phyloP scores from a whole-genome alignment of 139 green algal genomes.

The Asterochloris sp. region DNA sequence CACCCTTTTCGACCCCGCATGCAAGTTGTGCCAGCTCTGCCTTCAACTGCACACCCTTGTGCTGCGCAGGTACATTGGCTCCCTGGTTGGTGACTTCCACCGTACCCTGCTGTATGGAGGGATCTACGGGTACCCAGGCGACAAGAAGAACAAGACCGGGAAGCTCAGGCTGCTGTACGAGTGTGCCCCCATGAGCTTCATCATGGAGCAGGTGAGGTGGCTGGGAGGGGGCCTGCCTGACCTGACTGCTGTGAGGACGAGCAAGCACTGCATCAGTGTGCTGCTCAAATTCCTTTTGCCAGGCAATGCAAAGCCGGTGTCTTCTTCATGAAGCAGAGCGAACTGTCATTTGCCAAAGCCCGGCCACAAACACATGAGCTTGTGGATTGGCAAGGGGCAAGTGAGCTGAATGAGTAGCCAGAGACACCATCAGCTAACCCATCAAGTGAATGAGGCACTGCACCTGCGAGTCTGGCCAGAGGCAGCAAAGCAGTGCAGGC shows the following conservation, averaged over 20 bases:
- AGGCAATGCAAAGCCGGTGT: background rate
- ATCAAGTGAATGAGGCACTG: too few relatives aligned
- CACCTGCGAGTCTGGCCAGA: too few relatives aligned
- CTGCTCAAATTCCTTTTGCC: background rate
- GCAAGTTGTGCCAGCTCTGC: too few relatives aligned
- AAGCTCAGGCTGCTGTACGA: slow-evolving; percentile 99
- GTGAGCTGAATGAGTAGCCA: too few relatives aligned
- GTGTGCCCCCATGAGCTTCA: slow-evolving; percentile 94
- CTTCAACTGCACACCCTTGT: too few relatives aligned
- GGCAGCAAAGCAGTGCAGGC: too few relatives aligned
- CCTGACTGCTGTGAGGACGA: background rate
- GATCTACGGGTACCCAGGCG: slow-evolving; percentile 97
- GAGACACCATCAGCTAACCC: too few relatives aligned
- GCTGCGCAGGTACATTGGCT: slow-evolving; percentile 88
- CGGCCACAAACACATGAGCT: too few relatives aligned
- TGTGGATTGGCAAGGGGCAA: too few relatives aligned
- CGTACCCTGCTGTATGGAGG: slow-evolving; percentile 94
- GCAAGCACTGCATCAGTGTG: background rate
- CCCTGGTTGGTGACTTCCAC: slow-evolving; percentile 97
- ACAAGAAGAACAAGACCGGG: slow-evolving; percentile 91
- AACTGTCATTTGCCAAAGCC: too few relatives aligned
- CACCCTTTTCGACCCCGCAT: too few relatives aligned
- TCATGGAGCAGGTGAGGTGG: slow-evolving; percentile 74
- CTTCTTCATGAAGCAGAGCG: background rate
- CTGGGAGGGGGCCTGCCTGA: background rate